A percentile compares a stretch with the other conserved stretches of the same genome.
Conservation (phyloP, 75 land plant species). For the Pseudotsuga menziesii region DNA sequence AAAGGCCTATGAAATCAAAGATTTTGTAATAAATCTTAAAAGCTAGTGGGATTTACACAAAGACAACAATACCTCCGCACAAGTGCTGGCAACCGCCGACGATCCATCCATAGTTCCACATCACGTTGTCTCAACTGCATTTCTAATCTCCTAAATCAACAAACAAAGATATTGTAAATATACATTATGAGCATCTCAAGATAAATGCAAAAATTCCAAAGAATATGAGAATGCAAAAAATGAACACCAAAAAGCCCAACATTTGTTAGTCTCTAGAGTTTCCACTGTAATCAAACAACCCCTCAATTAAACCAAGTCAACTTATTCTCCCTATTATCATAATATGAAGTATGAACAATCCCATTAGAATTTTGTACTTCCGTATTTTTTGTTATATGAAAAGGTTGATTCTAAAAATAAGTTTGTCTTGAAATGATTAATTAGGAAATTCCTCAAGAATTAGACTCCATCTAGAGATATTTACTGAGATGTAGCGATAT, state of each 20-base stretch:
- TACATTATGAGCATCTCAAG: neutral
- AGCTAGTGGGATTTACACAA: too few relatives aligned
- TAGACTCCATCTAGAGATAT: too few relatives aligned
- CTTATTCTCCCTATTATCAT: neutral
- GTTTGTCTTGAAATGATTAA: too few relatives aligned
- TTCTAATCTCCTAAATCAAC: conserved; percentile 62
- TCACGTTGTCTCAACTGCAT: conserved; percentile 85
- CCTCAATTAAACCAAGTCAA: neutral
- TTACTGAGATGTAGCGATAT: too few relatives aligned
- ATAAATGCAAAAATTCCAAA: neutral
- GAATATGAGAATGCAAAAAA: neutral
- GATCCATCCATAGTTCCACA: conserved; percentile 89
- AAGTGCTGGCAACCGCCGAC: conserved; percentile 61
- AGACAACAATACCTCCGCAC: conserved; percentile 48
- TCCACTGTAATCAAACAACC: neutral
- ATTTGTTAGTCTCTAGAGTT: neutral
- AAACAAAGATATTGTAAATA: neutral
- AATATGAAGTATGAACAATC: neutral
- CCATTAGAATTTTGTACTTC: neutral
- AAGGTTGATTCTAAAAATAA: too few relatives aligned
- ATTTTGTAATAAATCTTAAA: too few relatives aligned
- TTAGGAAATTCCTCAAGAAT: too few relatives aligned
- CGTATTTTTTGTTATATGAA: too few relatives aligned
- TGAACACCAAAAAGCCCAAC: neutral
- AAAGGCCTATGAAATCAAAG: too few relatives aligned